Base-by-base conservation (phyloP, 371 early-diverging fungal genomes). In the Circinella minor region DNA sequence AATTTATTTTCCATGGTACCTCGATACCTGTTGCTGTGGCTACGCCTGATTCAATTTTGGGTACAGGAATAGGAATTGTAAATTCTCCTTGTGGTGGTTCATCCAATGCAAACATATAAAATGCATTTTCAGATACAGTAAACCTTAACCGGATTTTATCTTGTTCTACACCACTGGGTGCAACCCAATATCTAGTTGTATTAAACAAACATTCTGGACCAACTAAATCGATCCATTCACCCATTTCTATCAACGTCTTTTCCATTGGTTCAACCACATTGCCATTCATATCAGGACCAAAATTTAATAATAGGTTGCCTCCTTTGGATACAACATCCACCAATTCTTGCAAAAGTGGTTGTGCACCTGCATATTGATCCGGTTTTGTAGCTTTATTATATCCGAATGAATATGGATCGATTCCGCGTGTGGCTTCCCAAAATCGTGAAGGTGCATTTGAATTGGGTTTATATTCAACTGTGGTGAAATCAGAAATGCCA, bases 391-490 rank as follows among this genome's bases (percentile, higher is more conserved):
- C 76, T 39, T 66, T 69, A 61, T 78, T 80, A 39, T 71, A 80
- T 10, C 74, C 67, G 57, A 81, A 81, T 11, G 81, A 81, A 67
- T 71, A 72, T 1, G 81, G 81, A 55, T 81, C 81, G 9, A 81
- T 75, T 20, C 81, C 81, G 11, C 81, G 71, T 7, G 79, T 81
- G 0, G 81, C 71, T 70, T 81, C 81, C 81, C 81, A 81, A n/a
- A 73, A 72, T 18, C 80, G 20, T 18, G 46, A 46, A 18, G 65
- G 65, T 10, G 65, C 54, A 15, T n/a, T 37, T 0, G 48, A 51
- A 11, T 49, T 36, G 15, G 65, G n/a, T 38, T 65, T 49, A 57
- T 81, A 81, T 62, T 81, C 81, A 3, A 79, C 54, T 0, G 81
- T 81, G 3, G 75, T 69, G 46, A 79, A 81, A 71, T 81, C 81